Evolutionary conservation across 371 early-diverging fungal genomes (phyloP), one percentile per base, ranked within the genome.

Genomic region (Apophysomyces variabilis): DNA sequence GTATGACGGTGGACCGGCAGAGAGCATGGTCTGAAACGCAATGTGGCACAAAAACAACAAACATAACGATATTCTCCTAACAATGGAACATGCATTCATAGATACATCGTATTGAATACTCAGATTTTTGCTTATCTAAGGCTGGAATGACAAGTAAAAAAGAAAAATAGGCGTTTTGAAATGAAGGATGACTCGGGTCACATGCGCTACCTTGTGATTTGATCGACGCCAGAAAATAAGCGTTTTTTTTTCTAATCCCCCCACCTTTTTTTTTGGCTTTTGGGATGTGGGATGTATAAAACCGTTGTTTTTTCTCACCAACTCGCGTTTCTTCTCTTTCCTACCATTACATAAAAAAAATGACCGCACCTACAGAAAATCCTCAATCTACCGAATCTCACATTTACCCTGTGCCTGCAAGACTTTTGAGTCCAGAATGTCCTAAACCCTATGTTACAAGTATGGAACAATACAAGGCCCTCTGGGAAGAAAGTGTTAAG

Each of bases 401-500:
- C 45, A 61, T 84, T 39, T 74, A 70, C 61, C 80, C 76, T 7
- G 83, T 86, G 37, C 84, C 85, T 39, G 60, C 67, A 21, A 73
- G 87, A 13, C 75, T 86, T 0, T 66, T 86, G 64, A 71, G 76
- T 63, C 44, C 62, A 9, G 58, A 58, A 4, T 69, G 64, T 39
- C 86, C 85, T 5, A 80, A 76, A 66, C 92, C 93, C 41, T 88
- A 88, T 74, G 74, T 93, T 58, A 63, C 82, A 16, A 85, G 88
- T 38, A 64, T 93, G 68, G 90, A 90, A 39, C 77, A 90, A 69
- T 96, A 96, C 82, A 66, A 85, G 66, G 61, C 78, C 37, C 70
- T 92, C 74, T 87, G 92, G 76, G 80, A 86, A 57, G 80, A 92
- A 74, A 88, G 88, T 67, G 78, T 95, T 54, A 72, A 84, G 16